phyloP scores from a whole-genome alignment of 768 basidiomycete genomes.

The Boletus subcaerulescens region DNA sequence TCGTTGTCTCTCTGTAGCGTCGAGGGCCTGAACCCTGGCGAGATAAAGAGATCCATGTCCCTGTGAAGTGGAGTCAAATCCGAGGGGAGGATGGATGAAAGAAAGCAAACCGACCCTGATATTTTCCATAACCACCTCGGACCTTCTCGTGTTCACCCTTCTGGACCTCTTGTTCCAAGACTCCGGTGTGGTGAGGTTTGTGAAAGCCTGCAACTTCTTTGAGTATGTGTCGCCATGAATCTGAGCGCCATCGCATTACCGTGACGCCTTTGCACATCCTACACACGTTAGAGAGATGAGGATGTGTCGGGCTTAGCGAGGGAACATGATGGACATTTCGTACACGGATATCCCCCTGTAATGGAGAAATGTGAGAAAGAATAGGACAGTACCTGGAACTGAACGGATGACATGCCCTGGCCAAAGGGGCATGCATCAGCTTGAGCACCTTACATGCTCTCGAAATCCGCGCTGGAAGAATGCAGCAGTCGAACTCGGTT shows the following conservation, averaged over 20 bases:
- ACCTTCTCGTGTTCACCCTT: conserved; percentile 99
- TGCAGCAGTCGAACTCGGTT: conserved; percentile 47
- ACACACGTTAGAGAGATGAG: conserved; percentile 39
- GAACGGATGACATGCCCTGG: too few relatives aligned
- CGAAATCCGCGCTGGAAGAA: too few relatives aligned
- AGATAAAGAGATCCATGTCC: conserved; percentile 76
- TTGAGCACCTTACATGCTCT: too few relatives aligned
- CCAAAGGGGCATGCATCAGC: too few relatives aligned
- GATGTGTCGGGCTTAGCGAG: conserved; percentile 34
- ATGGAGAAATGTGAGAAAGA: conserved; percentile 7
- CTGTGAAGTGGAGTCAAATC: conserved; percentile 39
- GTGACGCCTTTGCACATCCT: conserved; percentile 96
- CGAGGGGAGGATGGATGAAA: neutral
- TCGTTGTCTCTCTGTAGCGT: too few relatives aligned
- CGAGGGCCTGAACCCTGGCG: too few relatives aligned
- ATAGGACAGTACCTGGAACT: neutral
- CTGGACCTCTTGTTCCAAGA: conserved; percentile 96
- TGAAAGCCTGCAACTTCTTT: conserved; percentile 99
- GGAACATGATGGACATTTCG: conserved; percentile 66
- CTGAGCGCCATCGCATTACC: conserved; percentile 94
- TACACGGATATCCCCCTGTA: conserved; percentile 93
- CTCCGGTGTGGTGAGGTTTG: conserved; percentile 96
- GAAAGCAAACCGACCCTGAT: conserved; percentile 73
- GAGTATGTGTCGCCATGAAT: conserved; percentile 96
- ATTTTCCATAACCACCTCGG: conserved; percentile 98